Conservation (phyloP, 1,284 basidiomycete genomes). For the Trametes versicolor region DNA sequence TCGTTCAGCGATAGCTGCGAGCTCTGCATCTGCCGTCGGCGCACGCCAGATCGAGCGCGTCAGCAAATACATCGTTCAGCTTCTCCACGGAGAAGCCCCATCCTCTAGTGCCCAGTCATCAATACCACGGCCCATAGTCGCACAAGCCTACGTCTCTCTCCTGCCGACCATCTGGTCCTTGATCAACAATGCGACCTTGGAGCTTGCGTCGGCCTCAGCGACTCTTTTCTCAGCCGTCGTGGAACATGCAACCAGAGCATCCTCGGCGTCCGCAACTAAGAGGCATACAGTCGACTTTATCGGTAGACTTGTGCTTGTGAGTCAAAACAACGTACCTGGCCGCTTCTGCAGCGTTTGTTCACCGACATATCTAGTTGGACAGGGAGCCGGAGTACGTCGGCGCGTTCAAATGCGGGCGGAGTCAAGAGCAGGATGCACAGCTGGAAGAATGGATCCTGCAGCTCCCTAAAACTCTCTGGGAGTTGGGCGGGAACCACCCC, state of each 20-base stretch:
- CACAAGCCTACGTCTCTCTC: conserved; percentile 73
- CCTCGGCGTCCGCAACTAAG: conserved; percentile 71
- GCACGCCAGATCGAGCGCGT: conserved; percentile 62
- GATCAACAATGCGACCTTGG: conserved; percentile 55
- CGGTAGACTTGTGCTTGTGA: conserved; percentile 71
- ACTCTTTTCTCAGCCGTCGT: conserved; percentile 60
- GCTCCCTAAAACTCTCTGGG: conserved; percentile 86
- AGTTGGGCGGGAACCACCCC: conserved; percentile 70
- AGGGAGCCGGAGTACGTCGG: conserved; percentile 65
- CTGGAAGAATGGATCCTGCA: conserved; percentile 73
- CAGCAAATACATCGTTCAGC: conserved; percentile 73
- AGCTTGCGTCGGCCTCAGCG: conserved; percentile 42
- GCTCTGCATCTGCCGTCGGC: conserved; percentile 13
- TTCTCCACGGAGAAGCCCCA: conserved; percentile 67
- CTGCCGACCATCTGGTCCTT: conserved; percentile 89
- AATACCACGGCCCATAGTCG: conserved; percentile 56
- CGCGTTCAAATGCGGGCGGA: conserved; percentile 52
- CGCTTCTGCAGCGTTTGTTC: background rate
- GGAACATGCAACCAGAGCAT: conserved; percentile 65
- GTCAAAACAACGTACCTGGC: conserved; percentile 39
- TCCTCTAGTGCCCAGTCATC: conserved; percentile 50
- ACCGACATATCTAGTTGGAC: conserved; percentile 59
- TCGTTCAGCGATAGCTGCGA: background rate
- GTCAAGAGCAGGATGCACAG: conserved; percentile 46
- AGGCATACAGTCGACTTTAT: conserved; percentile 77